Evolutionary conservation across 495 filamentous ascomycete genomes (phyloP).

Genomic region (Chaetomium tenue): DNA sequence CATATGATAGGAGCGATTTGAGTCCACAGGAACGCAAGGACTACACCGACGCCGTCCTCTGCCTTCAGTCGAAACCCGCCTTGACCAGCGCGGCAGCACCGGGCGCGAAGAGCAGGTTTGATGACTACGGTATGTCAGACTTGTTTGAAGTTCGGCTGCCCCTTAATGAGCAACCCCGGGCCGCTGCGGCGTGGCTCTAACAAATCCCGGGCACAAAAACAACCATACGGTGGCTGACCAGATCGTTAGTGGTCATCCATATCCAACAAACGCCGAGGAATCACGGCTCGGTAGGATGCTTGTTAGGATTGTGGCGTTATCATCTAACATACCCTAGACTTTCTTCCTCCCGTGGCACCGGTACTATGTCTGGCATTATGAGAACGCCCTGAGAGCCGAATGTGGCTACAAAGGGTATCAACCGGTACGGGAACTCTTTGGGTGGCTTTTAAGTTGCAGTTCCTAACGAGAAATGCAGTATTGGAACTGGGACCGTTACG

Average conservation of each 20-base stretch:
- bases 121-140: slow-evolving; percentile 58
- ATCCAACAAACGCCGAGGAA: slow-evolving; percentile 60
- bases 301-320: slow-evolving; percentile 27
- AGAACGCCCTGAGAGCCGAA: slow-evolving; percentile 63
- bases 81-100: slow-evolving; percentile 36
- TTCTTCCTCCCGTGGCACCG: slow-evolving; percentile 71
- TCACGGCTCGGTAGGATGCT: slow-evolving; percentile 52
- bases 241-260: slow-evolving; percentile 52
- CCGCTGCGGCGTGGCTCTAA: not conserved
- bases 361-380: slow-evolving; percentile 62
- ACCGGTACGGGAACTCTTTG: slow-evolving; percentile 21
- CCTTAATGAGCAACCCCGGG: too few species aligned
- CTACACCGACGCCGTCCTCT: slow-evolving; percentile 65
- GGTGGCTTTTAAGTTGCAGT: not conserved
- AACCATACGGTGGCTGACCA: not conserved
- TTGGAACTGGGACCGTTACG: slow-evolving; percentile 36
- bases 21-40: slow-evolving; percentile 46
- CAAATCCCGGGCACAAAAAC: too few species aligned
- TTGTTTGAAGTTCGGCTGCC: not conserved
- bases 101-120: slow-evolving; percentile 48
- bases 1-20: slow-evolving; percentile 48
- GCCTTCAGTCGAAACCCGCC: slow-evolving; percentile 55
- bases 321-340: slow-evolving; percentile 39
- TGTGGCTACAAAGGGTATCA: slow-evolving; percentile 62
- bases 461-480: slow-evolving; percentile 13